Evolutionary conservation across 495 filamentous ascomycete genomes (phyloP), one percentile per base, ranked within the genome.

Genomic region (Aspergillus incahuasiensis): DNA sequence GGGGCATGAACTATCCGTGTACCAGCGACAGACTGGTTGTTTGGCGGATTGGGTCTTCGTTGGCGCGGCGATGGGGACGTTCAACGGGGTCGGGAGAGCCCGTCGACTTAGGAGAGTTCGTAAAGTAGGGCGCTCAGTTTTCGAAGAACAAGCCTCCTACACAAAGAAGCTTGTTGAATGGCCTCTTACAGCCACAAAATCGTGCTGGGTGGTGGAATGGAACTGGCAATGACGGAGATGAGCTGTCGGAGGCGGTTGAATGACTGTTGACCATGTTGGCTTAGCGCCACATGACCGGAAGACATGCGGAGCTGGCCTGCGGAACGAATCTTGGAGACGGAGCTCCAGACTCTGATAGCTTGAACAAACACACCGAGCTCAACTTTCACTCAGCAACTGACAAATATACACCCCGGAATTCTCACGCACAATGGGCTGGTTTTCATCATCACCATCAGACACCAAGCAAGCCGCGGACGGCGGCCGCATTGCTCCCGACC

Each of bases 401-500:
- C 9, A 35, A 6, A 6, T 45, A 4, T 24, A 42, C 28, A 34
- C 1, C 45, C 19, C 22, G 45, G 11, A 43, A 34, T 51, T 12
- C 22, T 21, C 42, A 21, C 48, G 44, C 32, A 41, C 80, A 80
- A 61, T 77, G 74, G 69, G 67, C 65, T 77, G 74, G 74, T 56
- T 75, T 44, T 65, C 73, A 43, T 74, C 68, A 70, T 73, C 69
- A 55, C 72, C 69, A 55, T 74, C 72, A 39, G 74, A 75, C 20
- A 49, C 67, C 60, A 65, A 66, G 41, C 46, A 64, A 50, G 76
- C 73, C 50, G 68, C 78, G 56, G 82, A 83, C 68, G 81, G 80
- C 50, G 83, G 84, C 57, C 82, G 81, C 65, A 82, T 86, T 56
- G 86, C 88, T 1, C 94, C 94, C 1, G 84, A 86, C 56, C 86